These are phyloP conservation scores for Salix purpurea DNA, from an alignment of 345 rosid species.

Conservation along the genomic window DNA sequence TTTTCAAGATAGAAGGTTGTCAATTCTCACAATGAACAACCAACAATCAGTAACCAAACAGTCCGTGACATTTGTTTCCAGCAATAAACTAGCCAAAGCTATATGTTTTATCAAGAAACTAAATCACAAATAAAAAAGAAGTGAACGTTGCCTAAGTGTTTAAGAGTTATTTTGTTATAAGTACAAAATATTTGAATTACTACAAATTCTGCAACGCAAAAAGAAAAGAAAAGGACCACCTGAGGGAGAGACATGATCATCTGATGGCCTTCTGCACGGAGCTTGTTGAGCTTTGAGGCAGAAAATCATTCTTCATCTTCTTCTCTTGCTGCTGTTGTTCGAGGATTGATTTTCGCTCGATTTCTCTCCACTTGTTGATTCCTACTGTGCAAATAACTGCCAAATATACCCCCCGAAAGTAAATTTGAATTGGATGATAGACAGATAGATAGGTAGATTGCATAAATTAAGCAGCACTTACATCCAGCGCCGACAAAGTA, in stretches of 20 bases:
- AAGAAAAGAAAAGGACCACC: neutral
- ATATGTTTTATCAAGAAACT: too few species aligned
- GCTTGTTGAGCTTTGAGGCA: conserved; percentile 28
- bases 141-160: neutral
- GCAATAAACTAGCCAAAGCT: too few species aligned
- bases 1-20: too few species aligned
- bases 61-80: too few species aligned
- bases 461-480: conserved; percentile 22
- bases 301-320: conserved; percentile 16
- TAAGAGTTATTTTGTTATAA: neutral
- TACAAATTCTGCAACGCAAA: neutral
- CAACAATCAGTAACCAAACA: too few species aligned
- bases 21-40: too few species aligned
- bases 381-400: conserved; percentile 55
- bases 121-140: too few species aligned
- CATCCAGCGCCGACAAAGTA: conserved; percentile 77
- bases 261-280: conserved; percentile 35
- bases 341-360: conserved; percentile 47
- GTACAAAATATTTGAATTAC: too few species aligned
- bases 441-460: neutral
- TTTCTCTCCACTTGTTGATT: conserved; percentile 69
- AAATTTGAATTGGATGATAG: neutral
- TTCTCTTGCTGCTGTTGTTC: conserved; percentile 32
- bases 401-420: neutral
- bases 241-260: conserved; percentile 22